Base-by-base conservation (phyloP, 106 monocot genomes). In the Posidonia australis region DNA sequence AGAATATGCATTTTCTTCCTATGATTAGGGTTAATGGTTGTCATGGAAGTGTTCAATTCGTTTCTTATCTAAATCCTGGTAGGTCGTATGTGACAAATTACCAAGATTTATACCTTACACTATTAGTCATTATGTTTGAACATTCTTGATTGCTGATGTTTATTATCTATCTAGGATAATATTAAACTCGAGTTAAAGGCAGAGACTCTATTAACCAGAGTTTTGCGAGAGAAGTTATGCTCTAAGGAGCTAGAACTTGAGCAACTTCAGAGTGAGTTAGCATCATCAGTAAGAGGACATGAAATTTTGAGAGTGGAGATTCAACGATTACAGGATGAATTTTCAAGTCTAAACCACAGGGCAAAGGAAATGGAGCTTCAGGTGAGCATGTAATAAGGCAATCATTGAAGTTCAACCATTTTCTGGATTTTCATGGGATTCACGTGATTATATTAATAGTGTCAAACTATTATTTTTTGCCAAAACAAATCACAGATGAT, bases 231-330 rank as follows among this genome's bases (percentile, higher is more conserved):
- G 56, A 84, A 84, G 20, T 64, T 92, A 41, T 77, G 55, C 16
- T 80, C 77, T 16, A 84, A 74, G 68, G 84, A 87, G 51, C 28
- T 84, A 60, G 84, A 92, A 67, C 24, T 77, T 29, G 92, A 84
- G 24, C 81, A 70, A 64, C 70, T 92, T 42, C 81, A 80, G 19
- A 29, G 62, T n/a, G 84, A 92, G 31, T 53, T 92, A 42, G 81
- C 84, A 75, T 84, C 77, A 41, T 86, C 82, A 65, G 31, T 92
- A 19, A 75, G 81, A 46, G 54, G 20, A 31, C 64, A 70, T 48
- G 84, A 80, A 42, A 45, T 73, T 28, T 67, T 82, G 54, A 69
- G 69, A 72, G 46, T 66, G 54, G 87, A 87, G 58, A 77, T 80
- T 30, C 84, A 82, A 56, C 74, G 70, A 61, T 23, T 82, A 54